Percentiles rank a stretch among this genome's conserved stretches.
phyloP scores from a whole-genome alignment of 106 monocot species.

The Ottelia alismoides region DNA sequence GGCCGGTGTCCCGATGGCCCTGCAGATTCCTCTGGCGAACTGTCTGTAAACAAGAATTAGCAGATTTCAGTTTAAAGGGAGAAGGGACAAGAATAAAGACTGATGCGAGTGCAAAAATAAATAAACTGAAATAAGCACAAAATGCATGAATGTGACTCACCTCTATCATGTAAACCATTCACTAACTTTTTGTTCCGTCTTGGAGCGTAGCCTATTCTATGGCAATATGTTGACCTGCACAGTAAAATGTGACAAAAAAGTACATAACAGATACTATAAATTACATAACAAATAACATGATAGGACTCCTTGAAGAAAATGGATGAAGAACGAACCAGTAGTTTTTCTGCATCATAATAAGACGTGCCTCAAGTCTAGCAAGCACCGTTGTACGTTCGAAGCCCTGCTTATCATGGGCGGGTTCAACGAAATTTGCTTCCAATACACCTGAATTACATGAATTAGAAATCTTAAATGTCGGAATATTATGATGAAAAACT shows the following conservation, averaged over 20 bases:
- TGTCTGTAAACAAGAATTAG: too few species aligned
- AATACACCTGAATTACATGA: constrained; percentile 39
- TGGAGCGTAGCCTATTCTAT: constrained; percentile 66
- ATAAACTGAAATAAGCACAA: too few species aligned
- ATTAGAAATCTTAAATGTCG: neutral
- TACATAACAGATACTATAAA: too few species aligned
- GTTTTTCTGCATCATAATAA: constrained; percentile 63
- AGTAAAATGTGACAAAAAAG: neutral
- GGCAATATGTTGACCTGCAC: constrained; percentile 42
- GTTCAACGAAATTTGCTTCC: constrained; percentile 91
- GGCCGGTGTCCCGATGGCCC: neutral
- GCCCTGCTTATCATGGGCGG: constrained; percentile 85
- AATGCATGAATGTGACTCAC: too few species aligned
- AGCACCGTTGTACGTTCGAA: constrained; percentile 86
- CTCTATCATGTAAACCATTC: constrained; percentile 6
- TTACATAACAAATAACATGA: too few species aligned
- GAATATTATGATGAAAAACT: neutral
- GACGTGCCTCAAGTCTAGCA: constrained; percentile 55
- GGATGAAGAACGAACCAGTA: constrained; percentile 50
- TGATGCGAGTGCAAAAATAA: too few species aligned
- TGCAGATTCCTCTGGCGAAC: neutral
- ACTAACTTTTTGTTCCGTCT: constrained; percentile 16
- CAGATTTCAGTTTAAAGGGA: too few species aligned
- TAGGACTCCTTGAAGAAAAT: too few species aligned
- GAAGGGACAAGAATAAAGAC: too few species aligned